Evolutionary conservation across 106 monocot species (phyloP).

Genomic region (Allium sativum): DNA sequence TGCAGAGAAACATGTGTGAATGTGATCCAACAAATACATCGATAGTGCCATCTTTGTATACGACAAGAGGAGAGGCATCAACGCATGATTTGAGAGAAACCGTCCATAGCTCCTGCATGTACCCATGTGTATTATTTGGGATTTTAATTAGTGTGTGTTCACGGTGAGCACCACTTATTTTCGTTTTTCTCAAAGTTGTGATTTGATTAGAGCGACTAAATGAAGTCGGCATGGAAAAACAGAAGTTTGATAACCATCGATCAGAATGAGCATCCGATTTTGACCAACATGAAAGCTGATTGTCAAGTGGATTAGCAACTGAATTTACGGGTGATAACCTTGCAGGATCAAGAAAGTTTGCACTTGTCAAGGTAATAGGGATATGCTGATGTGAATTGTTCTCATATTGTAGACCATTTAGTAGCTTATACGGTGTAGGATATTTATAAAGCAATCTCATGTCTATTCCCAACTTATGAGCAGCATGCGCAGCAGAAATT

Average conservation of each 20-base stretch:
- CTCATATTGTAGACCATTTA: conserved; percentile 27
- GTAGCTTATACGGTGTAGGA: conserved; percentile 56
- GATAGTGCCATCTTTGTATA: conserved; percentile 43
- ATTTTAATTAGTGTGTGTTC: conserved; percentile 13
- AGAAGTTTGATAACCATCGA: conserved; percentile 20
- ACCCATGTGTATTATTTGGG: conserved; percentile 20
- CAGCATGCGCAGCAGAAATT: conserved; percentile 76
- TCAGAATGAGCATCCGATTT: neutral
- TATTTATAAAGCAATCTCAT: conserved; percentile 70
- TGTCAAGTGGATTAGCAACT: neutral
- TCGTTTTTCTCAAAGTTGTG: conserved; percentile 7
- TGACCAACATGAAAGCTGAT: conserved; percentile 7
- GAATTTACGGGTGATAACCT: conserved; percentile 1
- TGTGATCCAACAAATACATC: conserved; percentile 76
- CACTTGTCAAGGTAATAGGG: conserved; percentile 22
- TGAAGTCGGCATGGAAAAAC: conserved; percentile 22
- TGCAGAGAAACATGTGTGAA: conserved; percentile 60
- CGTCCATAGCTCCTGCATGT: conserved; percentile 52
- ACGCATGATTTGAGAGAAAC: conserved; percentile 76
- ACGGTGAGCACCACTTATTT: conserved; percentile 5
- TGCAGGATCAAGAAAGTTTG: conserved; percentile 4
- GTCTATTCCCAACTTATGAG: conserved; percentile 77
- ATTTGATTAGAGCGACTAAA: conserved; percentile 55
- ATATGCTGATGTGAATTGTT: neutral
- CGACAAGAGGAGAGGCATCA: conserved; percentile 87